phyloP scores from a whole-genome alignment of 148 eudicot genomes.

The Fallopia convolvulus region DNA sequence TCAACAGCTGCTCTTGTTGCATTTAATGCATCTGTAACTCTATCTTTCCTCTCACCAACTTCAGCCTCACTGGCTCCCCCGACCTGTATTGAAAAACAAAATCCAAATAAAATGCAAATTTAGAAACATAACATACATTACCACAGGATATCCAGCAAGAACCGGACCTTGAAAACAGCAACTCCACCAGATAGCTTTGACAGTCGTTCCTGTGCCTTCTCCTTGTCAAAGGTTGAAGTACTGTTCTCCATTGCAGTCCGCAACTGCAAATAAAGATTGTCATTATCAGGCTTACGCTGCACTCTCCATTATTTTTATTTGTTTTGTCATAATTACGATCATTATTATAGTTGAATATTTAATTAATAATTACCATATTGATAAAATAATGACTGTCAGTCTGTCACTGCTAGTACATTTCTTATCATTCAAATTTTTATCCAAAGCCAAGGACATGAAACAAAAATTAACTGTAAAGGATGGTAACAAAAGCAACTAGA shows the following conservation, averaged over 20 bases:
- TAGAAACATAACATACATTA: background rate
- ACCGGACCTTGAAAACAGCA: slow-evolving; percentile 81
- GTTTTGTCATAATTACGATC: background rate
- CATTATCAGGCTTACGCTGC: slow-evolving; percentile 9
- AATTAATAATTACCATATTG: background rate
- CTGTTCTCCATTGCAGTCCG: slow-evolving; percentile 63
- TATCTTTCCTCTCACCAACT: slow-evolving; percentile 91
- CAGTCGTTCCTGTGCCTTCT: slow-evolving; percentile 77
- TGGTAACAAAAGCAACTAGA: slow-evolving; percentile 8
- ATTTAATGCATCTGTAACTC: slow-evolving; percentile 89
- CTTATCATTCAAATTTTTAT: background rate
- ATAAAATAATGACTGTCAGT: background rate
- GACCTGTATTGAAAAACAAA: slow-evolving; percentile 36
- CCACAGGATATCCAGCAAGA: background rate
- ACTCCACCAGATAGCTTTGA: slow-evolving; percentile 82
- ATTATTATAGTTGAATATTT: background rate
- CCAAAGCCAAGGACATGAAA: background rate
- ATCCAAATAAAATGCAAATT: background rate
- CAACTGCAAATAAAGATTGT: slow-evolving; percentile 38
- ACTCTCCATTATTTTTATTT: background rate
- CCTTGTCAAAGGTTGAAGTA: slow-evolving; percentile 78
- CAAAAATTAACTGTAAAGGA: background rate
- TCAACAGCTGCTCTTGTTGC: slow-evolving; percentile 97
- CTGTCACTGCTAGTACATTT: background rate
- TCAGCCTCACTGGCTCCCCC: slow-evolving; percentile 90